These are phyloP conservation scores for Starmerella bombicola DNA, from an alignment of 805 yeast genomes.

Conservation along the genomic window DNA sequence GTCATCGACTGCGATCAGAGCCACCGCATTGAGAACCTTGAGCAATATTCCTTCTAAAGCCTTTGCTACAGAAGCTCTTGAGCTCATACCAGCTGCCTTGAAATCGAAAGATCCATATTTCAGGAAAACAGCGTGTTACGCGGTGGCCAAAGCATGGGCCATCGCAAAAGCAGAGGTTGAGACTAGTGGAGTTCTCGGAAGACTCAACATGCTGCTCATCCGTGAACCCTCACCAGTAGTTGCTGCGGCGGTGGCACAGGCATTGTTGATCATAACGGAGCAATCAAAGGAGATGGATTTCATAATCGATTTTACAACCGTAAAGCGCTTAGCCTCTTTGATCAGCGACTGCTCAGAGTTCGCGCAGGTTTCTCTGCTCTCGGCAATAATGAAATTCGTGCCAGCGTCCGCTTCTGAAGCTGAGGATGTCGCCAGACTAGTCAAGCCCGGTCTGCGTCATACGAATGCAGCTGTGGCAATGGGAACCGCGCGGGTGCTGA, in stretches of 20 bases:
- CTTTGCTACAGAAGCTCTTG: constrained; percentile 38
- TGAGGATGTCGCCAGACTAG: constrained; percentile 46
- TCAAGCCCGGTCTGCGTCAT: constrained; percentile 63
- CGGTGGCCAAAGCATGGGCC: constrained; percentile 56
- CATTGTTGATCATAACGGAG: constrained; percentile 54
- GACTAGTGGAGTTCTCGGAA: constrained; percentile 35
- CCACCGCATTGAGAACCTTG: constrained; percentile 52
- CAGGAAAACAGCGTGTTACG: constrained; percentile 55
- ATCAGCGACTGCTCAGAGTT: constrained; percentile 43
- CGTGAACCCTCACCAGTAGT: constrained; percentile 45
- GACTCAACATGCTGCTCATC: constrained; percentile 41
- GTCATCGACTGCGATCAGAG: constrained; percentile 38
- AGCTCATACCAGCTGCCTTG: constrained; percentile 30
- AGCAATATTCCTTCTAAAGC: constrained; percentile 46
- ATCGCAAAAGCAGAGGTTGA: constrained; percentile 38
- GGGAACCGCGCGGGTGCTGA: constrained; percentile 58
- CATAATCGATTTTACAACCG: constrained; percentile 40
- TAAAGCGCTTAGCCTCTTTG: constrained; percentile 33
- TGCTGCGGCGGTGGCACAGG: constrained; percentile 59
- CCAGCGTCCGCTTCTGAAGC: constrained; percentile 65
- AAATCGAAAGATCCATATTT: constrained; percentile 45
- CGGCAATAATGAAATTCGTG: constrained; percentile 51
- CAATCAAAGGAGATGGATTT: constrained; percentile 39
- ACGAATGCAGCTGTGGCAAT: constrained; percentile 70
- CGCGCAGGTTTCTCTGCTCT: constrained; percentile 58